phyloP scores from a whole-genome alignment of 78 protist species.

The Planoprotostelium fungivorum region DNA sequence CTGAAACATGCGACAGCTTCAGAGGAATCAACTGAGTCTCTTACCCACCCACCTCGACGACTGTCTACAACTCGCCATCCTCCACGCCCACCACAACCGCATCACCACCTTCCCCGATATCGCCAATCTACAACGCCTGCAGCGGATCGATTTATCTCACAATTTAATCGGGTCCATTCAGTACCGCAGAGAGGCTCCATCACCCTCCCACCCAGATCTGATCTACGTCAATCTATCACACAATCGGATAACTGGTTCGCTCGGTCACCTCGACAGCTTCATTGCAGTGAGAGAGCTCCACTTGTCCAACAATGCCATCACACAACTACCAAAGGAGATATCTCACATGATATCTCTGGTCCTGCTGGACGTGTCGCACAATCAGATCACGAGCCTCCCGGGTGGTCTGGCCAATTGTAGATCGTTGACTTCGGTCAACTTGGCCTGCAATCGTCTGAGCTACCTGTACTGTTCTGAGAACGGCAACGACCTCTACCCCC shows the following conservation, averaged over 20 bases:
- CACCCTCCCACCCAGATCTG: neutral
- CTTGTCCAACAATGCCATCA: neutral
- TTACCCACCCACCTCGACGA: neutral
- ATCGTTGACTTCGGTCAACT: neutral
- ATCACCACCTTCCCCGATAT: neutral
- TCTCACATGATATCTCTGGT: neutral
- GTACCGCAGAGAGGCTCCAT: neutral
- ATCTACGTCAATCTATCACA: neutral
- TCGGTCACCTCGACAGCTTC: neutral
- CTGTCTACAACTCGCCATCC: neutral
- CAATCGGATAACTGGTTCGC: neutral
- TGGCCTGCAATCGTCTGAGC: neutral
- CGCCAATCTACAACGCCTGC: neutral
- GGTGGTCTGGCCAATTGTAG: neutral
- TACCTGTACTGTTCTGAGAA: neutral
- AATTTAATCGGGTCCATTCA: neutral
- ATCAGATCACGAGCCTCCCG: neutral
- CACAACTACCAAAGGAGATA: neutral
- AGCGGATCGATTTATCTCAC: neutral
- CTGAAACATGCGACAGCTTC: neutral
- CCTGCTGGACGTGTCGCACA: neutral
- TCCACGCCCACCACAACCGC: neutral
- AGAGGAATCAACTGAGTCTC: neutral
- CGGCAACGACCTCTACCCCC: neutral
- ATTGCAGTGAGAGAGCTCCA: neutral